Percentiles rank a stretch among this genome's conserved stretches.
These are phyloP conservation scores for Croton laevigatus DNA, from an alignment of 441 rosid species.

Conservation along the genomic window DNA sequence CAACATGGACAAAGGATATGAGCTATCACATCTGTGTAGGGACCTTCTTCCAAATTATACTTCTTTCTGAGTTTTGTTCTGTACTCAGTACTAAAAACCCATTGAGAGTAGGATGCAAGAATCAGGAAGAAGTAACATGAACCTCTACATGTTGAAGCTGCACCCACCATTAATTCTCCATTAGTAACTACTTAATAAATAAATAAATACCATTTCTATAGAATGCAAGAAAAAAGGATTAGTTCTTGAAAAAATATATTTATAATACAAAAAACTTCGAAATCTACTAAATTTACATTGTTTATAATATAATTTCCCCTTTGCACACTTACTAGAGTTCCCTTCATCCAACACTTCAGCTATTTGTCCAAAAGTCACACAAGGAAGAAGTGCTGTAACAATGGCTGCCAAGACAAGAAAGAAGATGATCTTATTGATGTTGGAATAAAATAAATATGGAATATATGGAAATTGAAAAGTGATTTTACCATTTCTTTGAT, in stretches of 20 bases:
- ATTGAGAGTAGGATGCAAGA: constrained; percentile 41
- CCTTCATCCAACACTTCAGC: constrained; percentile 49
- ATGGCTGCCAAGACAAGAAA: neutral
- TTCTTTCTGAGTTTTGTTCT: constrained; percentile 43
- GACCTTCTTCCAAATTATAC: constrained; percentile 44
- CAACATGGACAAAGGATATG: constrained; percentile 40
- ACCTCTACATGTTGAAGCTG: constrained; percentile 38
- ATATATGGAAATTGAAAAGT: neutral
- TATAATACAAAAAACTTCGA: too few relatives aligned
- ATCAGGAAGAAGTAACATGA: constrained; percentile 38
- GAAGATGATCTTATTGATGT: neutral
- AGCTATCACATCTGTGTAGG: constrained; percentile 33
- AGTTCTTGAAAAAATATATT: too few relatives aligned
- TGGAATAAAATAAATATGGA: neutral
- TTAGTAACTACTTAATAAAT: neutral
- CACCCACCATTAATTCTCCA: constrained; percentile 3
- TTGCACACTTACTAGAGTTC: neutral
- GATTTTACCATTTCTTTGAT: neutral
- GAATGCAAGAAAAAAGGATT: neutral
- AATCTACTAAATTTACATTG: too few relatives aligned
- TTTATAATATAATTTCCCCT: too few relatives aligned
- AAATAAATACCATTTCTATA: neutral
- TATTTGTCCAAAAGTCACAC: constrained; percentile 52
- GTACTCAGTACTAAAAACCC: constrained; percentile 49
- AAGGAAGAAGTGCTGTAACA: constrained; percentile 36